Evolutionary conservation across 768 basidiomycete species (phyloP).

Genomic region (Coprinopsis cinerea): DNA sequence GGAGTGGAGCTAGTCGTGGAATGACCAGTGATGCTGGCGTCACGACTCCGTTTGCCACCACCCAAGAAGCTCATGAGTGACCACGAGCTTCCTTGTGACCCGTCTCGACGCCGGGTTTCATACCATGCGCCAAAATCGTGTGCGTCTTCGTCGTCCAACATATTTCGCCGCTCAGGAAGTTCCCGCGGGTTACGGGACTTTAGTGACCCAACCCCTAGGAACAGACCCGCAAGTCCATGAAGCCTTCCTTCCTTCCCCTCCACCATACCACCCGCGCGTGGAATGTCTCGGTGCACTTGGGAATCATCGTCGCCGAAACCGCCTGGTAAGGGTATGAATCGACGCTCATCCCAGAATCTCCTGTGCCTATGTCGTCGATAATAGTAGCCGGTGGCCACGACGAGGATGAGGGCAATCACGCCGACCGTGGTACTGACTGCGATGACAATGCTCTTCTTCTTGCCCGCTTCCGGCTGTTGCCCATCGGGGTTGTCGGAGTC

Average conservation of each 20-base stretch:
- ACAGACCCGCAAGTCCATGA: constrained; percentile 26
- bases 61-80: constrained; percentile 44
- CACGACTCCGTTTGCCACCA: constrained; percentile 31
- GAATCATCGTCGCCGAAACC: constrained; percentile 23
- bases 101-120: constrained; percentile 29
- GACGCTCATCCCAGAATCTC: constrained; percentile 15
- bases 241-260: constrained; percentile 15
- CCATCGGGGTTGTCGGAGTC: no score
- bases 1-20: constrained; percentile 20
- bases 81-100: constrained; percentile 45
- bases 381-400: constrained; percentile 34
- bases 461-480: no score
- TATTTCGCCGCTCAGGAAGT: constrained; percentile 48
- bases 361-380: constrained; percentile 35
- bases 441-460: constrained; percentile 35
- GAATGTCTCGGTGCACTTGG: constrained; percentile 7
- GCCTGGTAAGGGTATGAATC: constrained; percentile 24
- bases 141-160: constrained; percentile 74
- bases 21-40: constrained; percentile 29
- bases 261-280: constrained; percentile 9
- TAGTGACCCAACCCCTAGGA: constrained; percentile 23
- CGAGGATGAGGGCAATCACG: constrained; percentile 45
- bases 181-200: constrained; percentile 21
- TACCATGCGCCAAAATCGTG: constrained; percentile 44
- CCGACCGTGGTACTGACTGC: constrained; percentile 61